A percentile compares a stretch with the other conserved stretches of the same genome.
phyloP scores from a whole-genome alignment of 2,329 filamentous ascomycete genomes.

The Ophiostoma sp. region DNA sequence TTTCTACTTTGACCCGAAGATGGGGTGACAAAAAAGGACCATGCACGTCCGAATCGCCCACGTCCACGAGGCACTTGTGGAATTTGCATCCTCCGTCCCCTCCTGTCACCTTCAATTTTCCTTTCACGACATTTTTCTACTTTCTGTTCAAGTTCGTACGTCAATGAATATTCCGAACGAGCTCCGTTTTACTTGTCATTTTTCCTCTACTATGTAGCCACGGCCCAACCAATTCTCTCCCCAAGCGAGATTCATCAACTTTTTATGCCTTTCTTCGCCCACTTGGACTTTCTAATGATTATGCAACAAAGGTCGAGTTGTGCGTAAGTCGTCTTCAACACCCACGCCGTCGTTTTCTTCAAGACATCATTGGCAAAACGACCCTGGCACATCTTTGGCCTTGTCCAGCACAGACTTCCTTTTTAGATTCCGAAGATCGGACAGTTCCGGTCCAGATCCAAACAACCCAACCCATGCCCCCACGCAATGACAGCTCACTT shows the following conservation, averaged over 20 bases:
- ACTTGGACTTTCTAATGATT: no score
- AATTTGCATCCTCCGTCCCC: background rate
- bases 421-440: background rate
- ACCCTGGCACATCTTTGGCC: no score
- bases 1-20: background rate
- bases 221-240: no score
- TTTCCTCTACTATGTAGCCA: background rate
- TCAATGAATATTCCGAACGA: background rate
- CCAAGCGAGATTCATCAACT: no score
- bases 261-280: no score
- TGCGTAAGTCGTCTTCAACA: no score
- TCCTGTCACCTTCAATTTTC: background rate
- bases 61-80: background rate
- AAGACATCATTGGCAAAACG: background rate
- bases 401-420: background rate
- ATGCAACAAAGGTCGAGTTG: no score
- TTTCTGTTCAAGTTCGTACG: background rate
- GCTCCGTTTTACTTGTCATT: background rate
- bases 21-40: background rate
- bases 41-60: background rate
- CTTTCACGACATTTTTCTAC: background rate
- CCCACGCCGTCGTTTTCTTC: background rate
- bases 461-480: background rate
- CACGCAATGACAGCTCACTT: background rate
- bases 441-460: background rate